These are phyloP conservation scores for Cichorium intybus DNA, from an alignment of 140 eudicot genomes.

Conservation along the genomic window DNA sequence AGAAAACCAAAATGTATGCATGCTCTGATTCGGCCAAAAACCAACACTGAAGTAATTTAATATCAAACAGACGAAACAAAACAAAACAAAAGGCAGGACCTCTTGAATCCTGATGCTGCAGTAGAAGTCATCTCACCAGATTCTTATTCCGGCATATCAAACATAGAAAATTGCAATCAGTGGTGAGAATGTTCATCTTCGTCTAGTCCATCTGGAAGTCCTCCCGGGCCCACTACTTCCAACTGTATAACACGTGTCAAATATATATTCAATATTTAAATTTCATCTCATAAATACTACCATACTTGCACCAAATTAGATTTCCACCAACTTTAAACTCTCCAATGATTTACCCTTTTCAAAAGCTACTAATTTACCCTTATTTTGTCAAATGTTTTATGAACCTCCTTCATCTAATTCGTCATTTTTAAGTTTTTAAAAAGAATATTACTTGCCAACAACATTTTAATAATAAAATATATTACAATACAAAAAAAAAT, in stretches of 20 bases:
- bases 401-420: too few relatives aligned
- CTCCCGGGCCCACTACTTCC: constrained; percentile 98
- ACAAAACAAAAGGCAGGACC: constrained; percentile 35
- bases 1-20: constrained; percentile 15
- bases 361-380: too few relatives aligned
- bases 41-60: constrained; percentile 15
- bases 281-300: too few relatives aligned
- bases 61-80: constrained; percentile 19
- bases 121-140: constrained; percentile 53
- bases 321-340: too few relatives aligned
- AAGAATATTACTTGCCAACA: too few relatives aligned
- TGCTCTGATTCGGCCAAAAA: constrained; percentile 31
- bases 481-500: too few relatives aligned
- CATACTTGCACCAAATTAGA: too few relatives aligned
- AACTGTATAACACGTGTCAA: constrained; percentile 40
- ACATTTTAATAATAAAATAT: too few relatives aligned
- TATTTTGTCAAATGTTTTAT: too few relatives aligned
- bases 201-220: constrained; percentile 82
- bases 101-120: constrained; percentile 45
- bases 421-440: too few relatives aligned
- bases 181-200: constrained; percentile 59
- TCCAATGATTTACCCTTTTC: too few relatives aligned
- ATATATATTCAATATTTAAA: too few relatives aligned
- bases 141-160: constrained; percentile 51
- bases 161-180: constrained; percentile 38